Base-by-base conservation (phyloP, 345 rosid genomes). In the Linum trigynum region DNA sequence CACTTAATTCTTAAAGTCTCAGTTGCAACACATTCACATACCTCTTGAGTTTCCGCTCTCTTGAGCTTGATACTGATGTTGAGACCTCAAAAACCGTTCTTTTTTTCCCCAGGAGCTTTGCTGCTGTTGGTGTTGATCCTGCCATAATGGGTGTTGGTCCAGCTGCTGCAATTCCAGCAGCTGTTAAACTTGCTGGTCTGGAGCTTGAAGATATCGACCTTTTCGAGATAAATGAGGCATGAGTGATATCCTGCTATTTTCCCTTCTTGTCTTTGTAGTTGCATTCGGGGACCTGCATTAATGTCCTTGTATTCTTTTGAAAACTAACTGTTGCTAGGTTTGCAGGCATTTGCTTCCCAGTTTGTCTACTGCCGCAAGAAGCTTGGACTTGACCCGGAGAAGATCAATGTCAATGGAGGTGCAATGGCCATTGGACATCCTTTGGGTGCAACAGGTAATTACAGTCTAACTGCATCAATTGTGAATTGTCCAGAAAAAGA, bases 341-440 rank as follows among this genome's bases (percentile, higher is more conserved):
- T 63, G 69, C 80, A 89, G 98, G 99, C 96, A 76, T 94, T 94
- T 85, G 99, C 96, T 65, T 94, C 96, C 41, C 99, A 94, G 71
- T 94, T 68, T 65, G 91, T 86, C 43, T 94, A 94, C 74, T 85
- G 89, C 48, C 57, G 78, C 63, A 94, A 88, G 82, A 94, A 90
- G 75, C 72, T 94, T 65, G 88, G 71, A 67, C 92, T 90, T 43
- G 89, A 85, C 73, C 70, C 69, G 32, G 79, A 82, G 58, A 88
- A 88, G 75, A 90, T 94, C 65, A 94, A 94, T 63, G 97, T 90
- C 59, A 94, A 94, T 67, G 99, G 97, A 39, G 99, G 99, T 59
- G 99, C 96, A 63, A 81, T 94, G 16, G 99, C 97, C 68, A 78
- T 94, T 14, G 97, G 99, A 9, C 95, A 94, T 86, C 97, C 96